Base-by-base conservation (phyloP, 1,139 yeast genomes). In the Yamadazyma friedrichii region DNA sequence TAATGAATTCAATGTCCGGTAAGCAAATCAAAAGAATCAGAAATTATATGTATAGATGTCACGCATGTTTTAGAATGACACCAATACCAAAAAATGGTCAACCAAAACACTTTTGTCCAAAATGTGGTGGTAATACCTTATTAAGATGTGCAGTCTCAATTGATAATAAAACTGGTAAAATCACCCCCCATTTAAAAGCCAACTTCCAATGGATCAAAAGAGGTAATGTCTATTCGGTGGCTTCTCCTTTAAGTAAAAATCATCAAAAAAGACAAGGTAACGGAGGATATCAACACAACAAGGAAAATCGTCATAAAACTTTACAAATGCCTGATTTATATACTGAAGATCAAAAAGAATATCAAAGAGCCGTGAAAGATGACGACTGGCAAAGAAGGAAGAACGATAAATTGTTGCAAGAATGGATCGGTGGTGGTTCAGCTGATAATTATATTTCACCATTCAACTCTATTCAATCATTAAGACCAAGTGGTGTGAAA, bases 311-410 rank as follows among this genome's bases (percentile, higher is more conserved):
- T 45, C 76, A 74, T 48, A 78, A 75, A 50, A 70, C 75, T 32
- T 55, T 69, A 43, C 78, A 70, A 42, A 73, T 74, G 27, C 80
- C 78, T n/a, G 61, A 74, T 17, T 73, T 87, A 36, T 75, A 89
- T 45, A 77, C 95, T 52, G 98, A 88, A 61, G 99, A 94, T 62
- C 98, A 93, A 66, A 86, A 85, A 56, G 98, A 93, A 63, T 94
- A 93, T 62, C 82, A 80, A 53, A 83, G 85, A 59, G 95, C 96
- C 1, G 62, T 91, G 43, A 89, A 89, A 59, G 84, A 87, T 55
- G 95, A 89, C 44, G 82, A 83, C 37, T 88, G 97, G 95, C 85
- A 84, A 54, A 79, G 88, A 59, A 77, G 85, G 54, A 87, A 88
- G 56, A 88, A 88, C 53, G 97, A 89, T 54, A 89, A 89, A 64